Base-by-base conservation (phyloP, 129 eudicot genomes). In the Centaurea solstitialis region DNA sequence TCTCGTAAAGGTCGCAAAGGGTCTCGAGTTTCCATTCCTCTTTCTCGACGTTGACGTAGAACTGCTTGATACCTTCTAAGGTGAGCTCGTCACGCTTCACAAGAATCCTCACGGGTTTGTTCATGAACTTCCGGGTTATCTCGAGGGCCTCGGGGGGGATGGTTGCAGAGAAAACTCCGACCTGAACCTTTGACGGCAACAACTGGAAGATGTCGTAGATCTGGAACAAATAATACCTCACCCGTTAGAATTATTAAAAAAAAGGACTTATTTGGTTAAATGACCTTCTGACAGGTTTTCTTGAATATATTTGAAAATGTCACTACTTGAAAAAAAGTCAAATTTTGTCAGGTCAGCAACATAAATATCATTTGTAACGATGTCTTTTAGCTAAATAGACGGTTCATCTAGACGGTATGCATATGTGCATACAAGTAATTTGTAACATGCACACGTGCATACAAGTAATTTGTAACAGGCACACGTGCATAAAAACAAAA, bases 11-110 rank as follows among this genome's bases (percentile, higher is more conserved):
- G 64, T 89, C 97, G 43, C 97, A 92, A 0, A 92, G 84, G 0
- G 93, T 91, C 57, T 91, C 93, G 4, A 91, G 93, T 76, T 91
- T 91, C 93, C 97, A 91, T 6, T 91, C 97, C 68, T 91, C 93
- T 84, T 91, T 91, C 30, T 89, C 93, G 0, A 91, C 97, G 30
- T 91, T 91, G 15, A 91, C 97, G 20, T 91, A 84, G 72, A 91
- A 91, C 26, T 91, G 93, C 62, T 89, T 89, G 26, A 91, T 91
- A 66, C 92, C 97, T 74, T 87, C 97, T 24, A 91, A 82, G 12
- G 97, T 91, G 22, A 91, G 86, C 68, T 88, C 93, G 35, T 89
- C 93, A 26, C 90, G 92, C 66, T 90, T 90, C 12, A 90, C 90
- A 33, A 90, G 87, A 28, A 90, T 90, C 45, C 94, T 84, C 66